Evolutionary conservation across 306 rosid species (phyloP), one percentile per base, ranked within the genome.

Genomic region (Ceratonia siliqua): DNA sequence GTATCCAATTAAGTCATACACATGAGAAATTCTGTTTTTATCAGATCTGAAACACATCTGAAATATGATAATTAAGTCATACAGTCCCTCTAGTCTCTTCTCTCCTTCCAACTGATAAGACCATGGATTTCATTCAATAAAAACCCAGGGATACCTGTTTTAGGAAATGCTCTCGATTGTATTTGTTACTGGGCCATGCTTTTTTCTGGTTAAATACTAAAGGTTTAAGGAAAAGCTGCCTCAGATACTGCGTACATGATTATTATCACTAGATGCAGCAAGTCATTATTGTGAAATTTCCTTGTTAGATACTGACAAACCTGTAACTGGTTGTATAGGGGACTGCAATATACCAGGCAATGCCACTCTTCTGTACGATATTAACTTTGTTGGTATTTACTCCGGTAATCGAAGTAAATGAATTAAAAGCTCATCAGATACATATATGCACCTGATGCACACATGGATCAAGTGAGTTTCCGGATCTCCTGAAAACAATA

Each of bases 311-410:
- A 50, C 66, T 85, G 38, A 87, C 78, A 38, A 27, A 38, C 25
- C 24, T 75, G 14, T 50, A 52, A 18, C 62, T 75, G 74, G 53
- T 82, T 78, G 39, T 74, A 42, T 77, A 94, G 99, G 99, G 81
- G 99, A 94, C 84, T 94, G 98, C 87, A 92, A 92, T 68, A 84
- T 92, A 82, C 98, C 97, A 7, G 96, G 85, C 64, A 92, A 94
- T 78, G 96, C 99, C 45, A 89, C 95, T 77, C 96, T 94, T 76
- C 80, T 90, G 39, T 94, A 94, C 68, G 98, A 92, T 77, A 86
- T 94, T 78, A 86, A 87, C 0, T 87, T 94, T 64, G 72, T 90
- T 8, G 91, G 89, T 48, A 32, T 90, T 79, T 94, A 94, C 90
- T 84, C 90, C 5, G 96, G 98, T 68, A 94, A 94, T 77, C 83